Evolutionary conservation across 1,139 yeast species (phyloP).

Genomic region (Candida sanyaensis): DNA sequence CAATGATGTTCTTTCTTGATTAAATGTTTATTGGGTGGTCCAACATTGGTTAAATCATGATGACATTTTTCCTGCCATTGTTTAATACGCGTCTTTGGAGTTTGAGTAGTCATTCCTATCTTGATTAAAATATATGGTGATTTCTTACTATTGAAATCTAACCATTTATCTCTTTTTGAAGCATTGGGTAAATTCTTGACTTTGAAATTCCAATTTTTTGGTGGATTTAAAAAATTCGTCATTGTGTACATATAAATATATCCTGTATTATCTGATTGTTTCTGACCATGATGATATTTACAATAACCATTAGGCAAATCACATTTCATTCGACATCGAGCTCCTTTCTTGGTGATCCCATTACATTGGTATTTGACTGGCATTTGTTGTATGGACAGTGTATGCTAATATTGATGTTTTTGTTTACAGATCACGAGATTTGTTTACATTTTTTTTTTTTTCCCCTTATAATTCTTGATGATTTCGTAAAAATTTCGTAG

Average conservation of each 20-base stretch:
- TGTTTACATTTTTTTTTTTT: neutral
- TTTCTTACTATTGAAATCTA: slow-evolving; percentile 38
- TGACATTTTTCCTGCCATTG: slow-evolving; percentile 61
- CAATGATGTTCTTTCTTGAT: slow-evolving; percentile 7
- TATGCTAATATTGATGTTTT: neutral
- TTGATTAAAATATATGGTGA: slow-evolving; percentile 47
- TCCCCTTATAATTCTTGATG: no score
- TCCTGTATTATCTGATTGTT: slow-evolving; percentile 27
- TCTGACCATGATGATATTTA: slow-evolving; percentile 23
- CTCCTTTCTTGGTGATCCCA: slow-evolving; percentile 32
- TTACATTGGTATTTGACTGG: slow-evolving; percentile 23
- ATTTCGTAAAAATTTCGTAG: no score
- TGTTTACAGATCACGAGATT: no score
- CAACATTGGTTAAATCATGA: slow-evolving; percentile 30
- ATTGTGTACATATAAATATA: slow-evolving; percentile 57
- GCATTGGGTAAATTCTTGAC: slow-evolving; percentile 35
- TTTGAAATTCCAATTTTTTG: slow-evolving; percentile 25
- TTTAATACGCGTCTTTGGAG: slow-evolving; percentile 40
- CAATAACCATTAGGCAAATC: slow-evolving; percentile 25
- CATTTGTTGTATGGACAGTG: neutral
- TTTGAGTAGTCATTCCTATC: slow-evolving; percentile 57
- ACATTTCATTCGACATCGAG: slow-evolving; percentile 26
- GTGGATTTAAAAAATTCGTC: slow-evolving; percentile 20
- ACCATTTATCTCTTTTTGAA: slow-evolving; percentile 28
- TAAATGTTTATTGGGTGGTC: slow-evolving; percentile 12